Evolutionary conservation across 495 filamentous ascomycete species (phyloP), one percentile per base, ranked within the genome.

Genomic region (Penicillium diatomitis): DNA sequence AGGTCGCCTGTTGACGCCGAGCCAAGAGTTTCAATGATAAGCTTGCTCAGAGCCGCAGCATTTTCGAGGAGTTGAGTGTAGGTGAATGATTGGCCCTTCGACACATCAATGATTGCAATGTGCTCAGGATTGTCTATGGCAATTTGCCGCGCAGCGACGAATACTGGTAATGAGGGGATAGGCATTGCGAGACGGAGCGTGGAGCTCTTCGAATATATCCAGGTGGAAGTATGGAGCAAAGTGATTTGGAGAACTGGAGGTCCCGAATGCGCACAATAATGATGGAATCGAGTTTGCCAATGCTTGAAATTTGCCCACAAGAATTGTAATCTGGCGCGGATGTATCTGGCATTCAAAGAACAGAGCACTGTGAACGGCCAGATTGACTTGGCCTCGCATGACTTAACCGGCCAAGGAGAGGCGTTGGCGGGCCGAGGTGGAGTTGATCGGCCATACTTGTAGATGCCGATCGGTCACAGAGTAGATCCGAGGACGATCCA

Each of bases 31-130:
- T 75, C 71, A 30, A 81, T 65, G 54, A 95, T 74, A 50, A 68
- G 70, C 48, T 86, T 76, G 58, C 85, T 85, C 39, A 76, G 70
- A 5, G 65, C 72, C 32, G 81, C 82, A 4, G 90, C 79, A 72
- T 95, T 88, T 8, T 78, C 72, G 20, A 95, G 74, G 46, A 96
- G 72, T 56, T 87, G 80, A 39, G 84, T 82, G 61, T 90, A 96
- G 5, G 80, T 87, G 63, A 92, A 95, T 0, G 71, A 71, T 36
- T 85, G 71, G 9, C 82, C 79, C 38, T 86, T 88, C 20, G 74
- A 62, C 6, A 82, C 82, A 65, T 95, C 88, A 32, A 91, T 70
- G 12, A 92, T 72, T 4, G 78, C 88, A n/a, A 81, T 82, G 33
- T 80, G 83, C 2, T 76, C 63, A 9, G 81, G 78, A 55, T 86